Conservation (phyloP, 805 yeast genomes). For the Phaffomyces thermotolerans region DNA sequence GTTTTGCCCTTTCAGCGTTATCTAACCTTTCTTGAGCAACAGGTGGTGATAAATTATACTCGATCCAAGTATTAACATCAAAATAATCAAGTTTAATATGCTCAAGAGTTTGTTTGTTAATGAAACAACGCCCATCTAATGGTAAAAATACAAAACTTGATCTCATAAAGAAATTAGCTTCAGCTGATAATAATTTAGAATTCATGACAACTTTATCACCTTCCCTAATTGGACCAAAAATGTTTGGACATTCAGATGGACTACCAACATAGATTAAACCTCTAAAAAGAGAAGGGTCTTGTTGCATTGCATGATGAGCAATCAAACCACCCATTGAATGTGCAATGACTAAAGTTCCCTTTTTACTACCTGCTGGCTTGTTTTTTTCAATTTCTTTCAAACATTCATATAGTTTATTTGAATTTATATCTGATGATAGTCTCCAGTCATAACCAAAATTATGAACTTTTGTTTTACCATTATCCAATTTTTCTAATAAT, state of each 20-base stretch:
- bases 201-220: slow-evolving; percentile 77
- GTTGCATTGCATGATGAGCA: slow-evolving; percentile 71
- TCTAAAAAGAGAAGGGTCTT: slow-evolving; percentile 58
- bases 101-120: slow-evolving; percentile 51
- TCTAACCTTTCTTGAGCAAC: slow-evolving; percentile 36
- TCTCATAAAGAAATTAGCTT: slow-evolving; percentile 84
- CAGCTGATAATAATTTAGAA: slow-evolving; percentile 68
- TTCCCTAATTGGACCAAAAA: slow-evolving; percentile 75
- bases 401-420: slow-evolving; percentile 44
- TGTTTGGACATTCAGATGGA: slow-evolving; percentile 79
- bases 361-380: slow-evolving; percentile 33
- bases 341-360: slow-evolving; percentile 66
- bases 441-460: slow-evolving; percentile 96
- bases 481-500: slow-evolving; percentile 48
- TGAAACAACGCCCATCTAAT: slow-evolving; percentile 63
- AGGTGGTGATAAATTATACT: slow-evolving; percentile 67
- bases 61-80: slow-evolving; percentile 74
- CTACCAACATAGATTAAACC: slow-evolving; percentile 78
- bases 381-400: slow-evolving; percentile 38
- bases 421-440: slow-evolving; percentile 50
- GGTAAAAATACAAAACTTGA: slow-evolving; percentile 78
- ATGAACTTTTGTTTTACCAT: slow-evolving; percentile 54
- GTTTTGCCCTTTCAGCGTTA: background rate
- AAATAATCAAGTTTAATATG: slow-evolving; percentile 65
- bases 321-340: slow-evolving; percentile 95